Conservation (phyloP, 2,329 filamentous ascomycete species). For the Phaeomoniella chlamydospora region DNA sequence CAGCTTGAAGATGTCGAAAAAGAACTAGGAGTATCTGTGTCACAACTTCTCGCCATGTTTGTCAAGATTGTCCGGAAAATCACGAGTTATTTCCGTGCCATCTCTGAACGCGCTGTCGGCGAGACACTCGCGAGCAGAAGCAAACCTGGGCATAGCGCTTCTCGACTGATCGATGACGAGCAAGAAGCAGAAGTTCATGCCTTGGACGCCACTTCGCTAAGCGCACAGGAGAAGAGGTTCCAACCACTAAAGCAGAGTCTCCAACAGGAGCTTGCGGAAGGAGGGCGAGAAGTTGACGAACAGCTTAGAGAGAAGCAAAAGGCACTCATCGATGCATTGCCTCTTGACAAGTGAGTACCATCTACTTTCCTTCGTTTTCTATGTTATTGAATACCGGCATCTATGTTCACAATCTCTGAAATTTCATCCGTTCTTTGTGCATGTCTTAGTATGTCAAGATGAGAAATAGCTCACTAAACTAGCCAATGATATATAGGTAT, state of each 20-base stretch:
- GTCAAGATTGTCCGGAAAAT: slow-evolving; percentile 91
- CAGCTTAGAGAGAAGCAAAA: slow-evolving; percentile 67
- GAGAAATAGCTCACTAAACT: slow-evolving; percentile 28
- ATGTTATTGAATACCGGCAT: background rate
- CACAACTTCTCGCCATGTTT: slow-evolving; percentile 88
- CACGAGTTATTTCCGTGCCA: slow-evolving; percentile 57
- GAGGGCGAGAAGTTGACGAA: slow-evolving; percentile 58
- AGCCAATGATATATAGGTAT: slow-evolving; percentile 17
- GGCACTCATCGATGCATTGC: slow-evolving; percentile 78
- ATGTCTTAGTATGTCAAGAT: slow-evolving; percentile 7
- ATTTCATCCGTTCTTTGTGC: background rate
- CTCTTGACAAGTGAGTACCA: slow-evolving; percentile 64
- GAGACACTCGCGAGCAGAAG: slow-evolving; percentile 40
- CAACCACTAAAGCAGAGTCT: slow-evolving; percentile 56
- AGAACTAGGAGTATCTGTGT: slow-evolving; percentile 58
- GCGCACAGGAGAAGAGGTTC: slow-evolving; percentile 53
- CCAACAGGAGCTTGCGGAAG: slow-evolving; percentile 73
- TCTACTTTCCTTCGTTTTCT: background rate
- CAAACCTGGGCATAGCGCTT: background rate
- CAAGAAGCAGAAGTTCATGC: slow-evolving; percentile 24
- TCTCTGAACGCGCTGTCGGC: slow-evolving; percentile 62
- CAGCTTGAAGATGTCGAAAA: slow-evolving; percentile 65
- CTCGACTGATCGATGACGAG: slow-evolving; percentile 13
- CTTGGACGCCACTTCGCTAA: slow-evolving; percentile 39
- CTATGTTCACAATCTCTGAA: background rate